phyloP scores from a whole-genome alignment of 208 protist genomes.

The Crithidia brevicula region DNA sequence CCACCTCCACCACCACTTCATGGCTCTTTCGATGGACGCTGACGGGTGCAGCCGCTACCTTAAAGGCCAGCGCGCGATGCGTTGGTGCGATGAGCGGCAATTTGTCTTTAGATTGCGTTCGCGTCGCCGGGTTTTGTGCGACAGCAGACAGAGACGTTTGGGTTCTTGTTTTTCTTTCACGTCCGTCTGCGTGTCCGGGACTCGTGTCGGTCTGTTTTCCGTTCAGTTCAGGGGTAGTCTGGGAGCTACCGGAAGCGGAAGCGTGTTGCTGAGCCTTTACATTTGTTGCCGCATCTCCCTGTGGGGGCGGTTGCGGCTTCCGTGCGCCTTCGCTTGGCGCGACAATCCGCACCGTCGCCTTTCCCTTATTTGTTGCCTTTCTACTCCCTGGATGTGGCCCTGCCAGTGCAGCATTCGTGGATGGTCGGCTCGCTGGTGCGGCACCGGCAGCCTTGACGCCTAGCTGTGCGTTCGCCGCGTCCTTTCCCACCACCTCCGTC shows the following conservation, averaged over 20 bases:
- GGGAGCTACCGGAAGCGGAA: too few relatives aligned
- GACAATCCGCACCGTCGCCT: not conserved
- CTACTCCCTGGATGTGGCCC: not conserved
- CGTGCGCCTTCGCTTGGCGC: not conserved
- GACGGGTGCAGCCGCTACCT: not conserved
- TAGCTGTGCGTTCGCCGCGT: slow-evolving; percentile 54
- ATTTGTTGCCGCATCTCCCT: too few relatives aligned
- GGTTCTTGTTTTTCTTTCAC: not conserved
- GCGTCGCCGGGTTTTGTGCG: too few relatives aligned
- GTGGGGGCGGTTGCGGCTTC: not conserved
- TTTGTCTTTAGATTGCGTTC: not conserved
- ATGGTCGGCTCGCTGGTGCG: not conserved
- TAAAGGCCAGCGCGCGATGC: not conserved
- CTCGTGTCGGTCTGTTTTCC: too few relatives aligned
- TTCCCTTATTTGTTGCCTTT: not conserved
- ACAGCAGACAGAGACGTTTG: too few relatives aligned
- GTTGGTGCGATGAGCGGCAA: not conserved
- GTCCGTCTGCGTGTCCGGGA: too few relatives aligned
- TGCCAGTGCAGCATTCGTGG: not conserved
- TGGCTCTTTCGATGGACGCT: not conserved
- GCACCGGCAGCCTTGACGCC: slow-evolving; percentile 5
- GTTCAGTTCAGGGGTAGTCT: too few relatives aligned
- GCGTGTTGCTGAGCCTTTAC: too few relatives aligned
- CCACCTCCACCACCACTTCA: slow-evolving; percentile 8
- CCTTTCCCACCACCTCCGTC: slow-evolving; percentile 56